These are phyloP conservation scores for Capsicum baccatum DNA, from an alignment of 257 asterid genomes.

Conservation along the genomic window DNA sequence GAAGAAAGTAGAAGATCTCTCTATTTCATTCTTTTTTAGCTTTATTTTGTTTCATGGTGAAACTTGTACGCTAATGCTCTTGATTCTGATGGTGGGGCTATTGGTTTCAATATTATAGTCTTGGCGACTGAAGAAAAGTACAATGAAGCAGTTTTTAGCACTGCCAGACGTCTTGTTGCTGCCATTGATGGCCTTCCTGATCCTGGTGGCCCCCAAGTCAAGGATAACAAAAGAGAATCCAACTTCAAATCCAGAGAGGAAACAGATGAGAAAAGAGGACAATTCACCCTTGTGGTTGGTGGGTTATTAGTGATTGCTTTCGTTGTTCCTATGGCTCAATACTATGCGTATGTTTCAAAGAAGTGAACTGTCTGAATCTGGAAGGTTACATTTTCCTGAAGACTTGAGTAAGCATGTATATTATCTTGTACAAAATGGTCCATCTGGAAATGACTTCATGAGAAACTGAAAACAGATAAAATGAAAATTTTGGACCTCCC, in stretches of 20 bases:
- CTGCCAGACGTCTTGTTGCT: slow-evolving; percentile 81
- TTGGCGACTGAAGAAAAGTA: slow-evolving; percentile 94
- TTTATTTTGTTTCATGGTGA: background rate
- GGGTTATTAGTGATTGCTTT: slow-evolving; percentile 97
- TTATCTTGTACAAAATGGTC: slow-evolving; percentile 40
- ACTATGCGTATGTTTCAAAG: slow-evolving; percentile 90
- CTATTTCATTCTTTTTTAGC: too few relatives aligned
- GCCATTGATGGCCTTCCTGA: slow-evolving; percentile 97
- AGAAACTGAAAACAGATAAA: slow-evolving; percentile 31
- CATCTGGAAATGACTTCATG: slow-evolving; percentile 31
- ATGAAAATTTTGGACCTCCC: slow-evolving; percentile 16
- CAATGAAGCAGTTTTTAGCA: slow-evolving; percentile 79
- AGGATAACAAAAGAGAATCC: slow-evolving; percentile 87
- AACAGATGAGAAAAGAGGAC: slow-evolving; percentile 95
- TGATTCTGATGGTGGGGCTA: slow-evolving; percentile 25
- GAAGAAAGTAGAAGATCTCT: too few relatives aligned
- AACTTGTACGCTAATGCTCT: background rate
- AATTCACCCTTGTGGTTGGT: slow-evolving; percentile 94
- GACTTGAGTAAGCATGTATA: slow-evolving; percentile 57
- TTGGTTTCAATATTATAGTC: slow-evolving; percentile 55
- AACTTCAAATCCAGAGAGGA: slow-evolving; percentile 93
- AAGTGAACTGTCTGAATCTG: slow-evolving; percentile 56
- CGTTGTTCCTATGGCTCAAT: slow-evolving; percentile 99
- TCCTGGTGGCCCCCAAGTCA: slow-evolving; percentile 83
- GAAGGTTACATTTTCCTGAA: slow-evolving; percentile 30